Conservation (phyloP, 306 rosid species). For the Gastrolobium bilobum region DNA sequence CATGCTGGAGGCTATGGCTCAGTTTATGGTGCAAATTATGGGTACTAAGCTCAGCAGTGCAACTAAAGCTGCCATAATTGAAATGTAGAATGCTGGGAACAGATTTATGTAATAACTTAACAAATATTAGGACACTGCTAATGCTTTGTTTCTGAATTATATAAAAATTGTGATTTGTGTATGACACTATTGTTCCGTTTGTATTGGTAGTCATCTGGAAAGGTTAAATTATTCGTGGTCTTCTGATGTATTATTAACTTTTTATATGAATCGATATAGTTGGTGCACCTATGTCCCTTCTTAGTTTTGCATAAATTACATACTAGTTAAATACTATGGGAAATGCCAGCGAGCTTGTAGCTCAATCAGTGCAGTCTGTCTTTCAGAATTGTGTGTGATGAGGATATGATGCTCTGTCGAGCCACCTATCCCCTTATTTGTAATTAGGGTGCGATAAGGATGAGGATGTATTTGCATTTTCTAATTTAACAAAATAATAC, state of each 20-base stretch:
- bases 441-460: no score
- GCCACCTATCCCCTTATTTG: no score
- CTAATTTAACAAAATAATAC: not conserved
- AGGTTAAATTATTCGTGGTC: conserved; percentile 9
- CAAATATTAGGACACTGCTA: conserved; percentile 16
- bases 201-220: conserved; percentile 34
- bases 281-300: not conserved
- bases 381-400: no score
- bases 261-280: conserved; percentile 33
- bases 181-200: conserved; percentile 15
- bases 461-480: not conserved
- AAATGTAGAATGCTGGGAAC: conserved; percentile 33
- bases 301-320: not conserved
- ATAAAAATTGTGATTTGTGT: conserved; percentile 18
- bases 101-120: conserved; percentile 45
- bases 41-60: conserved; percentile 62
- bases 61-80: conserved; percentile 35
- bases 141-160: conserved; percentile 29
- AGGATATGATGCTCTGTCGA: no score
- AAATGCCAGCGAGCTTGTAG: conserved; percentile 19
- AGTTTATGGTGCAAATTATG: conserved; percentile 84
- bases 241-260: conserved; percentile 29
- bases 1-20: conserved; percentile 80
- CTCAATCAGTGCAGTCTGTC: not conserved
- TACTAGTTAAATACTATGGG: not conserved